A percentile compares a stretch with the other conserved stretches of the same genome.
Evolutionary conservation across 371 early-diverging fungal species (phyloP).

Genomic region (Dipsacomyces acuminosporus): DNA sequence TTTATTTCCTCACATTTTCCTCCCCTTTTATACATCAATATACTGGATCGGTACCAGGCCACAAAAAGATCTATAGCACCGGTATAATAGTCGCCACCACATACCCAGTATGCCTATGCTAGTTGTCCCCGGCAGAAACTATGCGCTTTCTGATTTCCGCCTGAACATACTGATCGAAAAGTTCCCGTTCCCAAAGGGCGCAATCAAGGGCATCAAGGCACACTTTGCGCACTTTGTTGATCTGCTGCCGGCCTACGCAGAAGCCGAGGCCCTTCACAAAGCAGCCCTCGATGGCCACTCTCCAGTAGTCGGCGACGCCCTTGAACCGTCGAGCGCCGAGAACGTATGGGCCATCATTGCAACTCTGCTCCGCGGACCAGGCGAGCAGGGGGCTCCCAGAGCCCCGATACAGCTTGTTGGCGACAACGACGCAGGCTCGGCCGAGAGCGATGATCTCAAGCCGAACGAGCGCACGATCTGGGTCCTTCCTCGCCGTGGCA

Average conservation of each 20-base stretch:
- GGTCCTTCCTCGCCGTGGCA: slow-evolving; percentile 85
- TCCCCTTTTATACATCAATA: too few relatives aligned
- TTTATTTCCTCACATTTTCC: too few relatives aligned
- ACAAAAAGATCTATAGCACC: too few relatives aligned
- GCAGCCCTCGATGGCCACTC: slow-evolving; percentile 27
- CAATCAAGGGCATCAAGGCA: slow-evolving; percentile 15
- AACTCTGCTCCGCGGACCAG: slow-evolving; percentile 34
- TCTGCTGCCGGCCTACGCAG: slow-evolving; percentile 3
- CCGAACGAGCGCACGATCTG: slow-evolving; percentile 21
- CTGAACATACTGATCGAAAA: slow-evolving; percentile 19
- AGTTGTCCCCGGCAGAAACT: slow-evolving; percentile 38
- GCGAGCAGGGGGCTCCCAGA: slow-evolving; percentile 23
- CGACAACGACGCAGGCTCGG: background rate
- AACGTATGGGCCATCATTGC: slow-evolving; percentile 35
- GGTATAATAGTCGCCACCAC: too few relatives aligned
- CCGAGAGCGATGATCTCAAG: background rate
- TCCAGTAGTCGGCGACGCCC: slow-evolving; percentile 6
- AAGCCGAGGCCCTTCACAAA: slow-evolving; percentile 1
- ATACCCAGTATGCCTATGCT: slow-evolving; percentile 27
- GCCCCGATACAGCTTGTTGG: slow-evolving; percentile 23
- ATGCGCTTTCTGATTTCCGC: slow-evolving; percentile 38
- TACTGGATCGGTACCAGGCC: too few relatives aligned
- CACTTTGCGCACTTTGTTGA: slow-evolving; percentile 42
- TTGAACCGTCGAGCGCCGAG: slow-evolving; percentile 3
- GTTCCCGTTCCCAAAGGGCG: slow-evolving; percentile 34